phyloP scores from a whole-genome alignment of 129 eudicot genomes.

The Saussurea involucrata region DNA sequence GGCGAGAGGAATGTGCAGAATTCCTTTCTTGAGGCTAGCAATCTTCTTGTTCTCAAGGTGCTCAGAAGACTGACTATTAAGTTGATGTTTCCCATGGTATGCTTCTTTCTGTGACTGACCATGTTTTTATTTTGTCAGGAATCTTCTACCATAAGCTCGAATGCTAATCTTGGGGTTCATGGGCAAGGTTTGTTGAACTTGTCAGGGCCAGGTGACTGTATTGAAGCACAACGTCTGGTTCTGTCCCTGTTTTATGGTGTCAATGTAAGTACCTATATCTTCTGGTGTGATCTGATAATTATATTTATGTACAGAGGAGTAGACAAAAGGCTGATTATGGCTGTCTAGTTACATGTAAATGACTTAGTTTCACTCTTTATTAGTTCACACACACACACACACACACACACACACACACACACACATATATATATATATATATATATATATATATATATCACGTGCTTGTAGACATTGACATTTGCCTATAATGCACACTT shows the following conservation, averaged over 20 bases:
- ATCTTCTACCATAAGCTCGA: slow-evolving; percentile 82
- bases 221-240: slow-evolving; percentile 91
- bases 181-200: slow-evolving; percentile 96
- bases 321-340: neutral
- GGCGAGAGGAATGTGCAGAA: slow-evolving; percentile 89
- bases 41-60: slow-evolving; percentile 95
- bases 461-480: neutral
- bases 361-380: slow-evolving; percentile 6
- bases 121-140: slow-evolving; percentile 42
- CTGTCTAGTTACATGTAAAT: neutral
- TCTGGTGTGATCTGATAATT: slow-evolving; percentile 10
- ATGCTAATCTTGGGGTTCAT: slow-evolving; percentile 95
- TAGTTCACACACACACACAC: neutral
- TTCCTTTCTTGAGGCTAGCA: slow-evolving; percentile 95
- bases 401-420: no score
- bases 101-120: slow-evolving; percentile 18
- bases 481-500: neutral
- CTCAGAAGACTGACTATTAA: slow-evolving; percentile 6
- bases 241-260: slow-evolving; percentile 85
- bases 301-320: slow-evolving; percentile 7
- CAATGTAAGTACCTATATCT: slow-evolving; percentile 52
- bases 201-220: slow-evolving; percentile 88
- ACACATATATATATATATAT: no score
- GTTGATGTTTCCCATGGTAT: slow-evolving; percentile 2
- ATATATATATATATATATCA: neutral